Conservation (phyloP, 176 grass and related monocot genomes). For the Puccinellia tenuiflora region DNA sequence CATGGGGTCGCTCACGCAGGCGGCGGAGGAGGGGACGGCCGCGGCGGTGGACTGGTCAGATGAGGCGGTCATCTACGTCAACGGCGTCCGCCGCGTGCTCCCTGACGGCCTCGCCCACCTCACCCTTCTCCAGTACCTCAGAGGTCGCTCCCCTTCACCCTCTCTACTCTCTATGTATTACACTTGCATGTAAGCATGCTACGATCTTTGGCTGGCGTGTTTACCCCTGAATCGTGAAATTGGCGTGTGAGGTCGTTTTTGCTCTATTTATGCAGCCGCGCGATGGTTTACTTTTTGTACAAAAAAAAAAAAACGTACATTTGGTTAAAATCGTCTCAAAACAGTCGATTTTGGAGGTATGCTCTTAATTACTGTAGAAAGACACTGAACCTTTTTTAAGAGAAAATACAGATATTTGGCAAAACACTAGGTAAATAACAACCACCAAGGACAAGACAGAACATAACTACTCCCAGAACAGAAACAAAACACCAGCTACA, state of each 20-base stretch:
- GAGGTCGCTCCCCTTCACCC: constrained; percentile 38
- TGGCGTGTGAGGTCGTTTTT: neutral
- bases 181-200: neutral
- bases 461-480: no score
- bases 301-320: neutral
- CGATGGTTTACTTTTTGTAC: neutral
- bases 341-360: neutral
- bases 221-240: neutral
- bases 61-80: constrained; percentile 81
- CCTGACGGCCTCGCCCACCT: constrained; percentile 84
- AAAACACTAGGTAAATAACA: no score
- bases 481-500: no score
- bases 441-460: neutral
- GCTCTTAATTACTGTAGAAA: neutral
- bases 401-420: no score
- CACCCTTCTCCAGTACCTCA: constrained; percentile 90
- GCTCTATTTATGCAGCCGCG: neutral
- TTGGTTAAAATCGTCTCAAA: neutral
- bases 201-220: neutral
- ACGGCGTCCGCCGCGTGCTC: constrained; percentile 81
- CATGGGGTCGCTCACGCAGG: constrained; percentile 73
- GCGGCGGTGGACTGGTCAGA: constrained; percentile 59
- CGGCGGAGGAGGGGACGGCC: constrained; percentile 30
- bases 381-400: neutral
- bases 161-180: neutral